Evolutionary conservation across 73 alveolate genomes (phyloP).

Genomic region (Paramecium caudatum): DNA sequence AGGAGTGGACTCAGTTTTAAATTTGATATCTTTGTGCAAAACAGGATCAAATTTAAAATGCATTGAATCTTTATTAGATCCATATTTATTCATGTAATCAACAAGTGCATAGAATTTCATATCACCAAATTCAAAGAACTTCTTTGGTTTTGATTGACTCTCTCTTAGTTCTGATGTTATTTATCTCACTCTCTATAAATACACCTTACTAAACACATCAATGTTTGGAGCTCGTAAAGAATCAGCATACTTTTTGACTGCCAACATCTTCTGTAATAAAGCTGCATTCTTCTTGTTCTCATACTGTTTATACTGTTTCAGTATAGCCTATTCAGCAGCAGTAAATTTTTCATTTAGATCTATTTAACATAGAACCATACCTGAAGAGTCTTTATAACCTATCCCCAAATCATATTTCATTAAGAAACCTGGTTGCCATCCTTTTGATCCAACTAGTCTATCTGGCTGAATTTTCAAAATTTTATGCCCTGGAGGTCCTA

Average conservation of each 20-base stretch:
- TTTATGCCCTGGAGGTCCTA: conserved; percentile 54
- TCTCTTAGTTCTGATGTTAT: conserved; percentile 22
- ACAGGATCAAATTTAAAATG: conserved; percentile 30
- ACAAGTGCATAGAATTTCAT: conserved; percentile 46
- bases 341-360: conserved; percentile 48
- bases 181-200: conserved; percentile 6
- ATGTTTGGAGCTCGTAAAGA: conserved; percentile 12
- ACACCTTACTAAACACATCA: conserved; percentile 14
- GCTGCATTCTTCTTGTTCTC: conserved; percentile 7
- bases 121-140: conserved; percentile 13
- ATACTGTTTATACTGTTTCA: conserved; percentile 14
- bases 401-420: conserved; percentile 34
- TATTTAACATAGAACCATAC: neutral
- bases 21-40: neutral
- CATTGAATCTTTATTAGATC: conserved; percentile 38
- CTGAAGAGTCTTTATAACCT: conserved; percentile 50
- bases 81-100: conserved; percentile 14
- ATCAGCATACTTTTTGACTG: conserved; percentile 43
- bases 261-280: neutral
- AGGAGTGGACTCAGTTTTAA: conserved; percentile 18
- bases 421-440: conserved; percentile 53
- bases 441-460: conserved; percentile 31
- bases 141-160: conserved; percentile 18
- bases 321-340: conserved; percentile 38
- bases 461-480: conserved; percentile 32